Conservation (phyloP, 2,329 filamentous ascomycete species). For the Onygenales sp. region DNA sequence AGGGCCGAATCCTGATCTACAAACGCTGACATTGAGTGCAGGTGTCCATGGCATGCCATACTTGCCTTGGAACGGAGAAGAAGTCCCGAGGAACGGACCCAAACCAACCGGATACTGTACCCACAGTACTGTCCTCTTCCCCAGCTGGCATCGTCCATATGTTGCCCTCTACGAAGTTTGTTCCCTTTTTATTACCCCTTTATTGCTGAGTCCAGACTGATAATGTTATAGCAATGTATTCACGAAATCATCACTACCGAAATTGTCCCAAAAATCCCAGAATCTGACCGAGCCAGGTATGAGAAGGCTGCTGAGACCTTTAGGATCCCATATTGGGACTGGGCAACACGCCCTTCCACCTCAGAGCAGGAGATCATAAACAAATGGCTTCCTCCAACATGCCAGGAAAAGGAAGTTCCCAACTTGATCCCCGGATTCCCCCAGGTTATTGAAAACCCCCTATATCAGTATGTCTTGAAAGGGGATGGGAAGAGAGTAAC, state of each 20-base stretch:
- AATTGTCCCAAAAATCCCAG: slow-evolving; percentile 32
- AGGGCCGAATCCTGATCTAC: background rate
- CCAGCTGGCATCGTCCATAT: slow-evolving; percentile 76
- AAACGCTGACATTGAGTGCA: background rate
- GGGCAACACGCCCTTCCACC: slow-evolving; percentile 24
- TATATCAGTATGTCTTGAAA: slow-evolving; percentile 31
- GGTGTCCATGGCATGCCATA: slow-evolving; percentile 5
- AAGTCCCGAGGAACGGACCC: slow-evolving; percentile 30
- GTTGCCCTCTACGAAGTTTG: slow-evolving; percentile 50
- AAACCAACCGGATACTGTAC: slow-evolving; percentile 61
- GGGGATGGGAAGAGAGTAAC: slow-evolving; percentile 16
- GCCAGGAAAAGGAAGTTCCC: slow-evolving; percentile 24
- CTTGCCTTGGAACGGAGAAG: slow-evolving; percentile 2
- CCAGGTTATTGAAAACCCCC: slow-evolving; percentile 33
- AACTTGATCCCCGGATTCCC: slow-evolving; percentile 33
- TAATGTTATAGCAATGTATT: slow-evolving; percentile 21
- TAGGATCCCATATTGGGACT: slow-evolving; percentile 41
- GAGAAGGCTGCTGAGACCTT: slow-evolving; percentile 28
- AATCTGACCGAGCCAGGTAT: slow-evolving; percentile 40
- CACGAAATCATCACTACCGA: slow-evolving; percentile 27
- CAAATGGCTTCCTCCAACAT: slow-evolving; percentile 19
- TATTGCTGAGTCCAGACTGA: background rate
- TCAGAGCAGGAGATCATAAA: slow-evolving; percentile 27
- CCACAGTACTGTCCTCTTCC: slow-evolving; percentile 67
- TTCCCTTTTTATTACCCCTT: background rate